Base-by-base conservation (phyloP, 139 green algal genomes). In the Trebouxia sp. region DNA sequence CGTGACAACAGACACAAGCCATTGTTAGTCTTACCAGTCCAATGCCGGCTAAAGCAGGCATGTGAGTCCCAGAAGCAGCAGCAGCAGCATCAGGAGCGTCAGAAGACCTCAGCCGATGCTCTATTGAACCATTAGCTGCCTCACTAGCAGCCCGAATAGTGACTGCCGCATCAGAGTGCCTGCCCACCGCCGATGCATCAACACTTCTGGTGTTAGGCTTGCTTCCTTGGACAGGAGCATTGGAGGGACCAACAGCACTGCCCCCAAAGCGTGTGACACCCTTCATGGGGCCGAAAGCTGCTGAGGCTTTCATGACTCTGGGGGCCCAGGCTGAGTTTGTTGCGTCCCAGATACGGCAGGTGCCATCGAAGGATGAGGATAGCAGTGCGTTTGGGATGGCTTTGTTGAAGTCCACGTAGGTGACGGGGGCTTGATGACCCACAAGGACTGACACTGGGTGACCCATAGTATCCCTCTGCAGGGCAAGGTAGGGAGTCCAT, bases 321-420 rank as follows among this genome's bases (percentile, higher is more conserved):
- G 67, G 14, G 24, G 67, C 39, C 67, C 67, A 77, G 67, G 67
- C 67, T 58, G 76, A 50, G 20, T 39, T 65, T 32, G 15, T 72
- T 32, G 85, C 91, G 74, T 93, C 80, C 92, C 92, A 95, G 37
- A 95, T 81, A 67, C 93, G 88, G 70, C 84, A 89, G 78, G 87
- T 95, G 80, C 92, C 91, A 75, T 97, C 93, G 2, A 84, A 86
- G 38, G 86, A 91, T 30, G 86, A 87, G 28, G 92, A 95, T n/a
- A 97, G 78, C 74, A 96, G 83, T 6, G 80, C 87, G 2, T 83
- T 51, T 0, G 84, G 85, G 5, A 89, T 37, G 4, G 26, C 65
- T 26, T 84, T 89, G 81, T 82, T 83, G 84, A 97, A 97, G 66
- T 93, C 85, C 10, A 97, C 80, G 53, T 85, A 92, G 3, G 86